Evolutionary conservation across 257 asterid species (phyloP), one percentile per base, ranked within the genome.

Genomic region (Lantana camara): DNA sequence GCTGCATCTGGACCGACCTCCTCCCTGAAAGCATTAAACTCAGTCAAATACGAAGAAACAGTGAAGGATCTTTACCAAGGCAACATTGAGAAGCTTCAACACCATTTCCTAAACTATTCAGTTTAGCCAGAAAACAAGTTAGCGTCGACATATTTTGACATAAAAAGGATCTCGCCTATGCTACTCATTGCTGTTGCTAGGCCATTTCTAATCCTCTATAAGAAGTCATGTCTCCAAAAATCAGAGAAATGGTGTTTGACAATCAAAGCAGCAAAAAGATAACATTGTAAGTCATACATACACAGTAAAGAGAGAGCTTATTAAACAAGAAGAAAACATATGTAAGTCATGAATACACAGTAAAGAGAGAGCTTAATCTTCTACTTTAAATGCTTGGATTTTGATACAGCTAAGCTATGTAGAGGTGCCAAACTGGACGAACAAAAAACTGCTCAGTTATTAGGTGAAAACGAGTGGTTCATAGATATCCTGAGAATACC

Each of bases 1-100:
- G 99, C 99, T 7, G 99, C 95, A 83, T 94, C 97, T 9, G 99
- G 99, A 40, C 99, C 99, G 10, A 94, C 99, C 74, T 94, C 99
- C 70, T 94, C 99, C 99, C 99, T 94, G 87, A 47, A 60, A 32
- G 61, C 63, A 71, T 63, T 29, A 57, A 21, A 58, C 46, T 15
- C 34, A 34, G 55, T 71, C 62, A 57, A 54, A 56, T 14, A 63
- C 50, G 64, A 8, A 50, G 41, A 4, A 27, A 60, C n/a, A 47
- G 17, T 10, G 21, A 49, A 47, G 29, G 34, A 49, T 16, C 17
- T 46, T 66, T 38, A 23, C 17, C 12, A 22, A 23, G 53, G 3
- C 55, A 21, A 42, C 49, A 60, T 41, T 17, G 40, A 44, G 7
- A 57, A 59, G 38, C 51, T 42, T 19, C 53, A 47, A 21, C 15